phyloP scores from a whole-genome alignment of 2,329 filamentous ascomycete genomes.

The Fusarium brachygibbosum region DNA sequence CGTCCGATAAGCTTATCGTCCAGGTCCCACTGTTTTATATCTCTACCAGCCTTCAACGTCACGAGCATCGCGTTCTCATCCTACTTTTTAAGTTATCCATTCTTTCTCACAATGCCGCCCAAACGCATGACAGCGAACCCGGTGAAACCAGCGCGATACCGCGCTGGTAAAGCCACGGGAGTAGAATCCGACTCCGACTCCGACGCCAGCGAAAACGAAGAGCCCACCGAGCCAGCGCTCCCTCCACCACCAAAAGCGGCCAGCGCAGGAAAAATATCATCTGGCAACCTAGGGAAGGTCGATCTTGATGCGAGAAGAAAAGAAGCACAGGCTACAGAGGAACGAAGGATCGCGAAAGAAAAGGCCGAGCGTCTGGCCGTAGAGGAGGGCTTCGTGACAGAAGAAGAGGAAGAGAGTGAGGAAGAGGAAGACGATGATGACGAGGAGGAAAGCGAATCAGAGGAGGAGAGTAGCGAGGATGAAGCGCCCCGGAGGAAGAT shows the following conservation, averaged over 20 bases:
- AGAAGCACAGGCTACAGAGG: constrained; percentile 62
- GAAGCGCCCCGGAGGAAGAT: constrained; percentile 69
- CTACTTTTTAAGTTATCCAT: constrained; percentile 1
- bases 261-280: constrained; percentile 67
- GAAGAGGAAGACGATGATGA: constrained; percentile 53
- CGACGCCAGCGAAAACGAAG: constrained; percentile 62
- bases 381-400: constrained; percentile 75
- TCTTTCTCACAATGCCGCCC: constrained; percentile 67
- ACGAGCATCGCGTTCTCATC: constrained; percentile 32
- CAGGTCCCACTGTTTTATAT: constrained; percentile 37
- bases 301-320: constrained; percentile 64
- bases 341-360: constrained; percentile 62
- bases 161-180: constrained; percentile 81
- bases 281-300: constrained; percentile 66
- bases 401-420: constrained; percentile 62
- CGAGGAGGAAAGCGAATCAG: constrained; percentile 58
- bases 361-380: constrained; percentile 65
- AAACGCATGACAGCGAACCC: constrained; percentile 97
- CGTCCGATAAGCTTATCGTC: constrained; percentile 37
- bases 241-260: constrained; percentile 69
- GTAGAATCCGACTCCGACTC: constrained; percentile 68
- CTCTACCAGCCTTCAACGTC: constrained; percentile 39
- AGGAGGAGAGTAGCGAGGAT: constrained; percentile 67
- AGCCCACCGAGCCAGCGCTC: constrained; percentile 53
- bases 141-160: constrained; percentile 81